Evolutionary conservation across 2,329 filamentous ascomycete genomes (phyloP), one percentile per base, ranked within the genome.

Genomic region (Venturia oleaginea): DNA sequence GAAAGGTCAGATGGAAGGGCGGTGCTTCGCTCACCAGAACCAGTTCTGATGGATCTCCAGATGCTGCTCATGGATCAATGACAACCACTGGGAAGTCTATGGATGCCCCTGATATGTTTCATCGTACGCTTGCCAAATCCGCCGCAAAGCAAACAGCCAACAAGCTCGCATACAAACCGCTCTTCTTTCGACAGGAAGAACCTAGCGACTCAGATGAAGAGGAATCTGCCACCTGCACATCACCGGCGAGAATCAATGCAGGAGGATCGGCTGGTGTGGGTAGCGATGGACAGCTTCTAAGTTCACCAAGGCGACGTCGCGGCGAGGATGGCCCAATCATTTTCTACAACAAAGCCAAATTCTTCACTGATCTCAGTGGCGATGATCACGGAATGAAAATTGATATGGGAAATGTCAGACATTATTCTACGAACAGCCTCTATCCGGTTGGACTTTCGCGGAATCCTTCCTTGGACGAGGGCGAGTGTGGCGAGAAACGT

Each of bases 1-100:
- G 86, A 61, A 92, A 91, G 72, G 84, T 95, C 34, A 83, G 90
- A 60, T 95, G 91, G 91, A 86, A 84, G 66, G 90, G 90, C 37
- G 87, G 88, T 4, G 77, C 76, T 0, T 83, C 86, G 32, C 82
- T 86, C 0, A 91, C 88, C 0, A 83, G 76, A 43, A 83, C 87
- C 59, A 88, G 84, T 69, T 88, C 85, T 68, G 87, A 89, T 64
- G 85, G 82, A 65, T 75, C 74, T 0, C 72, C 74, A 4, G 43
- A 32, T 22, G 43, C 34, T 4, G 24, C 38, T 40, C 59, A 22
- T 38, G 37, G 37, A 15, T 61, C 22, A 7, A 40, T 61, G 34
- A 37, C 17, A n/a, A 30, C 32, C 15, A n/a, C 8, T 11, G n/a
- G 34, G 4, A 30, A 62, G 22, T 42, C 30, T 37, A 22, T 24